These are phyloP conservation scores for Polygonum maritimum DNA, from an alignment of 148 eudicot genomes.

Conservation along the genomic window DNA sequence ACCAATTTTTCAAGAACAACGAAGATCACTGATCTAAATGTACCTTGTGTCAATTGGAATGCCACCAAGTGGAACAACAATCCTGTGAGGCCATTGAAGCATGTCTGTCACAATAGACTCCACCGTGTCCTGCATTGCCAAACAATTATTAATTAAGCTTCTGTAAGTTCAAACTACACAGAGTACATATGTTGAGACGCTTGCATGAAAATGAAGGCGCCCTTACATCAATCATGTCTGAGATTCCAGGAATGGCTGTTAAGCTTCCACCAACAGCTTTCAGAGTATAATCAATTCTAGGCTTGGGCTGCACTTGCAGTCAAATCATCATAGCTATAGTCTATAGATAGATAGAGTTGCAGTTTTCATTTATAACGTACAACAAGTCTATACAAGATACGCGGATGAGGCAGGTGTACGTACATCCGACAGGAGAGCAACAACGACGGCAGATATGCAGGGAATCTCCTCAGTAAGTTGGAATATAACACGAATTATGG, in stretches of 20 bases:
- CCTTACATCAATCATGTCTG: constrained; percentile 95
- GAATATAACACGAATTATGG: constrained; percentile 86
- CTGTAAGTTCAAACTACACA: neutral
- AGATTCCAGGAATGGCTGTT: constrained; percentile 89
- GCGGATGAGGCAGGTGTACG: neutral
- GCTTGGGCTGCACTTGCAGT: constrained; percentile 58
- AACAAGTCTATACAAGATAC: no score
- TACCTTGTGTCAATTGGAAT: constrained; percentile 61
- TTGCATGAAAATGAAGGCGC: neutral
- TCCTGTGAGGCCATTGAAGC: constrained; percentile 97
- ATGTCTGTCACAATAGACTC: constrained; percentile 71
- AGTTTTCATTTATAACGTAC: no score
- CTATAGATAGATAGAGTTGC: no score
- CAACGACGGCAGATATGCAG: constrained; percentile 95
- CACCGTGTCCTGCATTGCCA: constrained; percentile 65
- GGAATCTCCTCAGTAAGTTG: constrained; percentile 93
- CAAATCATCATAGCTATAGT: no score
- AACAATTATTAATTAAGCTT: constrained; percentile 3
- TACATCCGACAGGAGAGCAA: constrained; percentile 94
- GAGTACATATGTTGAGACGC: neutral
- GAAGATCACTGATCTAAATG: neutral
- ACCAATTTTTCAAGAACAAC: neutral
- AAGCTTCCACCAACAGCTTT: constrained; percentile 97
- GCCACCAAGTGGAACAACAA: constrained; percentile 94
- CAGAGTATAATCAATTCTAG: constrained; percentile 76